Base-by-base conservation (phyloP, 2,329 filamentous ascomycete species). In the Phialophora chinensis region DNA sequence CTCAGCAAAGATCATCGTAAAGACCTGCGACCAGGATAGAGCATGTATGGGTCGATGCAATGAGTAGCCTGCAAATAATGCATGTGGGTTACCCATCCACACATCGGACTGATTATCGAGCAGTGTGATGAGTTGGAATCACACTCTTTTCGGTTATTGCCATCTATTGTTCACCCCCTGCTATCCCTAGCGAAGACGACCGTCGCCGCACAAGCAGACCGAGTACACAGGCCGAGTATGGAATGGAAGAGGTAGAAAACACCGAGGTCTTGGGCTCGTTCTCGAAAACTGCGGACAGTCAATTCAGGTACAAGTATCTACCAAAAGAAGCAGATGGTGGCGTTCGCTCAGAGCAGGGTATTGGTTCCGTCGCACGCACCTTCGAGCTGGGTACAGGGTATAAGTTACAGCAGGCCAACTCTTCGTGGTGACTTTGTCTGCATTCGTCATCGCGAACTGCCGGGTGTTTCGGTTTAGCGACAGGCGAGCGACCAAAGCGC, bases 381-480 rank as follows among this genome's bases (percentile, higher is more conserved):
- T n/a, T 42, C 38, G 2, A 11, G 35, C 35, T 38, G 11, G 11
- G 14, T 42, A 42, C 38, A n/a, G 14, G 17, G 14, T 44, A 44
- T 17, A 44, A n/a, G 17, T n/a, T 8, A 6, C 38, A 44, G 38
- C 17, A 44, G 38, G 14, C 38, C 38, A 17, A n/a, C 38, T 44
- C 17, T 7, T 10, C 20, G 49, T 25, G 49, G 25, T 52, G 49
- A 52, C 49, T 23, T 25, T 52, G 49, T 11, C 49, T 52, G 49
- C 20, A 27, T 25, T 52, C 49, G 14, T 52, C 29, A 55, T 55
- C 12, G 29, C 25, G 11, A 35, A 35, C 29, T 55, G 4, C 53
- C 29, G 53, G 12, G 53, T 31, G 53, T 31, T 35, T 55, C 53
- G 42, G 42, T 29, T n/a, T n/a, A 49, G 57, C 57, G 35, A 60